These are phyloP conservation scores for Russula dissimulans DNA, from an alignment of 768 basidiomycete genomes.

Conservation along the genomic window DNA sequence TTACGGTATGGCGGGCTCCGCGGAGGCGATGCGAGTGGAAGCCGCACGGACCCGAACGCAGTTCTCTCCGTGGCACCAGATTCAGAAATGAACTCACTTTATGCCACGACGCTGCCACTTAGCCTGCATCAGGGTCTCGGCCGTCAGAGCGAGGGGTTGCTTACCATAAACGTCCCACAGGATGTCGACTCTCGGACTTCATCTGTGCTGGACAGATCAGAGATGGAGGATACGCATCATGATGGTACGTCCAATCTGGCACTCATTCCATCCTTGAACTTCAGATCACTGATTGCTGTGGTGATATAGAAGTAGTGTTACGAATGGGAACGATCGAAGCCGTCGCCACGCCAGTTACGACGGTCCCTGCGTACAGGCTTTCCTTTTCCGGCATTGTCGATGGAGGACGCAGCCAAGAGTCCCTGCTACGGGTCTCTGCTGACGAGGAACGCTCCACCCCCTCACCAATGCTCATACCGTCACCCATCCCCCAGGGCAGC, in stretches of 20 bases:
- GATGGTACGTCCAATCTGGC: constrained; percentile 27
- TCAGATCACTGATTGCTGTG: neutral
- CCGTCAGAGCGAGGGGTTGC: constrained; percentile 18
- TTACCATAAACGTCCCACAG: constrained; percentile 27
- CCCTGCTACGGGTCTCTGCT: neutral
- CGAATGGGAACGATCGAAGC: constrained; percentile 46
- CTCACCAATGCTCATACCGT: constrained; percentile 19
- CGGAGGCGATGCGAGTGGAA: constrained; percentile 11
- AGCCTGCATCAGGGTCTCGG: constrained; percentile 22
- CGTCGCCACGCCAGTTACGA: constrained; percentile 40
- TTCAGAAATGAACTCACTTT: neutral
- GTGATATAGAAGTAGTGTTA: constrained; percentile 33
- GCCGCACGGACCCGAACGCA: constrained; percentile 16
- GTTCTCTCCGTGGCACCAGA: constrained; percentile 20
- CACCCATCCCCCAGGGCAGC: neutral
- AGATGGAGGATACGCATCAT: constrained; percentile 28
- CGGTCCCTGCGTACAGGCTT: constrained; percentile 28
- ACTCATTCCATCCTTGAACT: too few relatives aligned
- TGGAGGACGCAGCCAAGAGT: constrained; percentile 4
- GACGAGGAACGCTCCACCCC: neutral
- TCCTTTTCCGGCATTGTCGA: constrained; percentile 20
- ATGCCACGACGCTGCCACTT: constrained; percentile 23
- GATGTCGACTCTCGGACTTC: constrained; percentile 30
- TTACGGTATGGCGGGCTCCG: constrained; percentile 20
- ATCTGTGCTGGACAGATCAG: constrained; percentile 26